Base-by-base conservation (phyloP, 371 early-diverging fungal species). In the Chytridium lagenaria region DNA sequence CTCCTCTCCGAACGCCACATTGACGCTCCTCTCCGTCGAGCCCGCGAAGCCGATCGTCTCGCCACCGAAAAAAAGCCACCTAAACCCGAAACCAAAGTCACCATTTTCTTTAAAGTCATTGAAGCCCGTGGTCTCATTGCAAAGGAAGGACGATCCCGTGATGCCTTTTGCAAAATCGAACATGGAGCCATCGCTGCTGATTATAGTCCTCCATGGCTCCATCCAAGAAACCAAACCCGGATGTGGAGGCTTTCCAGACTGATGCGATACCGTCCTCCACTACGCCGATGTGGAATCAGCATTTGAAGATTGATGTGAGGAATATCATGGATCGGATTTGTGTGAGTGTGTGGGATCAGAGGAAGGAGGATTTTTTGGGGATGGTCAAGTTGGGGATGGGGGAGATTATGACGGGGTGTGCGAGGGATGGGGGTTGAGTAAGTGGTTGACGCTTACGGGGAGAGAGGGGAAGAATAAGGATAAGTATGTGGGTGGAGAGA, bases 401-500 rank as follows among this genome's bases (percentile, higher is more conserved):
- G 7, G 78, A 81, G 38, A 59, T 81, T 23, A 74, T 82, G 44
- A 59, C 40, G 40, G 36, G 55, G 63, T 74, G 77, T 55, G 71
- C 31, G n/a, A 40, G 63, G 61, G 75, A 75, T 33, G 82, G 79
- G 22, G 73, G 49, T 50, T 75, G 30, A 70, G 71, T 44, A 69
- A 67, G 37, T 77, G 78, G 78, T 77, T 59, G 34, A 31, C 10
- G 26, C 68, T 83, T 28, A 68, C 39, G n/a, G 73, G 76, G 19
- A 28, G 82, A 28, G 75, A 78, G 49, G 74, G 71, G 37, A 76
- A 71, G 67, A 28, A 69, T 31, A 81, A 82, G 70, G 83, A 83
- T 63, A 81, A 81, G 71, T 82, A 80, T 72, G 82, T 83, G 33
- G 83, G 83, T 15, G 83, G 83, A 1, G 72, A 79, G 44, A 67